These are phyloP conservation scores for Claviceps citrina DNA, from an alignment of 2,329 filamentous ascomycete species.

Conservation along the genomic window DNA sequence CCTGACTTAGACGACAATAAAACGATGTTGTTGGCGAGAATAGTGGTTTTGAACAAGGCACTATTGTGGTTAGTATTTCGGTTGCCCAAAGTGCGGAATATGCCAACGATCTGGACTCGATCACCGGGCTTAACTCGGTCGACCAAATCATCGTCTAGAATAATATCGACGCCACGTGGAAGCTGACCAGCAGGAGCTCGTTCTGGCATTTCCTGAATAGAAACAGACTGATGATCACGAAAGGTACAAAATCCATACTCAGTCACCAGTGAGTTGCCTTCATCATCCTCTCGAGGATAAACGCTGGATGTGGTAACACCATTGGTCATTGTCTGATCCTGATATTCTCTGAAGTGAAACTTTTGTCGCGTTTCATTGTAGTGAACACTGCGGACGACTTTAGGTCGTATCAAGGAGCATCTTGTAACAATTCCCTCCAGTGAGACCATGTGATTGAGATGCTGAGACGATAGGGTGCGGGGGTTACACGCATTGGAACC, in stretches of 20 bases:
- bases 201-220: conserved; percentile 98
- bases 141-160: conserved; percentile 90
- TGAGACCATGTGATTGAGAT: conserved; percentile 93
- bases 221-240: conserved; percentile 91
- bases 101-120: conserved; percentile 90
- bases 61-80: conserved; percentile 81
- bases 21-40: conserved; percentile 90
- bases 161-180: conserved; percentile 87
- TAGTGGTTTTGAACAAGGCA: conserved; percentile 84
- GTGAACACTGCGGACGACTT: conserved; percentile 96
- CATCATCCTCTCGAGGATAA: conserved; percentile 84
- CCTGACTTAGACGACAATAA: conserved; percentile 91
- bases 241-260: conserved; percentile 96
- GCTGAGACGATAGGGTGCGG: conserved; percentile 71
- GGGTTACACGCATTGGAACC: conserved; percentile 92
- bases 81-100: conserved; percentile 87
- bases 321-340: conserved; percentile 94
- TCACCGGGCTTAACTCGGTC: conserved; percentile 92
- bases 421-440: conserved; percentile 95
- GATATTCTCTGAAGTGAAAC: conserved; percentile 81
- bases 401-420: conserved; percentile 86
- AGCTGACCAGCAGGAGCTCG: conserved; percentile 88
- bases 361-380: conserved; percentile 78
- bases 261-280: conserved; percentile 81
- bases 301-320: conserved; percentile 79